Percentiles rank a stretch among this genome's conserved stretches.
Evolutionary conservation across 495 filamentous ascomycete genomes (phyloP).

Genomic region (Neurospora sp.): DNA sequence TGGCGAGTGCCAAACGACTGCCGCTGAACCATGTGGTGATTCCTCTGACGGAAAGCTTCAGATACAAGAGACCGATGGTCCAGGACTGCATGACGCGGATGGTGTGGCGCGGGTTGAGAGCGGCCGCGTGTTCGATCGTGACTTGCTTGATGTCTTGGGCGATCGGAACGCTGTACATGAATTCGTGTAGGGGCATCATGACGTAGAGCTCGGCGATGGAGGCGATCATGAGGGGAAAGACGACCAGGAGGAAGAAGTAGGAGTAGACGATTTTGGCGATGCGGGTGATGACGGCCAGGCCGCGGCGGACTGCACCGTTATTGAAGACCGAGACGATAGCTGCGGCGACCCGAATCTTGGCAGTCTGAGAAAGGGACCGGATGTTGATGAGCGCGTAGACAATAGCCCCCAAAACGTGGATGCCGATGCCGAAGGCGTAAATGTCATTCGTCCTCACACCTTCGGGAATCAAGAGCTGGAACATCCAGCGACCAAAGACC

Average conservation of each 20-base stretch:
- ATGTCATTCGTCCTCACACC: constrained; percentile 79
- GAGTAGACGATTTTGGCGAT: constrained; percentile 55
- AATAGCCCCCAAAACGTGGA: constrained; percentile 61
- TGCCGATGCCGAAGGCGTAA: constrained; percentile 85
- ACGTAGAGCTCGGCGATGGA: constrained; percentile 80
- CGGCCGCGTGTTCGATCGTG: background rate
- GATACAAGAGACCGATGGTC: constrained; percentile 86
- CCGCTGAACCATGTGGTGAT: constrained; percentile 49
- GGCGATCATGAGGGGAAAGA: constrained; percentile 77
- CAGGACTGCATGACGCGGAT: constrained; percentile 87
- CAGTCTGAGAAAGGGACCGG: constrained; percentile 29
- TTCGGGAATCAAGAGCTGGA: constrained; percentile 54
- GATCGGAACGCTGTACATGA: constrained; percentile 40
- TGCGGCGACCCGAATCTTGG: constrained; percentile 18
- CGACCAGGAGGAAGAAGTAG: constrained; percentile 54
- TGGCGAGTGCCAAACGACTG: constrained; percentile 60
- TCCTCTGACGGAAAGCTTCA: constrained; percentile 70
- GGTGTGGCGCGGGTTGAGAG: constrained; percentile 48
- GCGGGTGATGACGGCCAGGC: constrained; percentile 12
- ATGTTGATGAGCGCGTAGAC: constrained; percentile 49
- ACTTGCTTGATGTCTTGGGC: background rate
- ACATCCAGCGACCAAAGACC: constrained; percentile 67
- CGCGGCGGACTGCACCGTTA: constrained; percentile 23
- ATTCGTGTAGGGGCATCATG: constrained; percentile 79
- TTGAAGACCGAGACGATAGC: constrained; percentile 22